A percentile compares a stretch with the other conserved stretches of the same genome.
These are phyloP conservation scores for Exophiala phaeomuriformis DNA, from an alignment of 2,329 filamentous ascomycete species.

Conservation along the genomic window DNA sequence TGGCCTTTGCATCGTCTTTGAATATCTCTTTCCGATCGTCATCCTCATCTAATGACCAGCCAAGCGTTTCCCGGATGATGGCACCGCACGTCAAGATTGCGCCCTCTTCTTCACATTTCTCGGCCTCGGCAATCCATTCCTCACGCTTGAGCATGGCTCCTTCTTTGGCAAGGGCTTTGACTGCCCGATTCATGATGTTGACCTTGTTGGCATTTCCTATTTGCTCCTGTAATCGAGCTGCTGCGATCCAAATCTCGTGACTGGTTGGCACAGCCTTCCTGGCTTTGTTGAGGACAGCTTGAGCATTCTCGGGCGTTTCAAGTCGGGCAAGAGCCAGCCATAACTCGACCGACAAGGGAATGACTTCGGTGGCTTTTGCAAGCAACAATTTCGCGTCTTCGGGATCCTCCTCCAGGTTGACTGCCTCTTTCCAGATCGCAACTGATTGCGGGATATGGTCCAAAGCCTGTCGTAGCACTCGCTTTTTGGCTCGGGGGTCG, in stretches of 20 bases:
- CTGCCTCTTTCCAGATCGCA: conserved; percentile 93
- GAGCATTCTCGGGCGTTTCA: conserved; percentile 83
- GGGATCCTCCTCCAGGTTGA: conserved; percentile 87
- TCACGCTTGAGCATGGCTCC: conserved; percentile 96
- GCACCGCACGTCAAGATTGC: conserved; percentile 77
- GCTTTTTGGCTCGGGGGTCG: conserved; percentile 76
- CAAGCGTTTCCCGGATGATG: conserved; percentile 87
- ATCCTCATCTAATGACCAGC: conserved; percentile 88
- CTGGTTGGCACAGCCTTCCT: conserved; percentile 90
- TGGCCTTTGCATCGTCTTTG: conserved; percentile 83
- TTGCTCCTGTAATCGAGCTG: conserved; percentile 79
- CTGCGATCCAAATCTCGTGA: conserved; percentile 94
- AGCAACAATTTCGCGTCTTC: conserved; percentile 81
- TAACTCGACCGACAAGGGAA: conserved; percentile 84
- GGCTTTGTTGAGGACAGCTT: conserved; percentile 90
- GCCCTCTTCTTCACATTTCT: conserved; percentile 88
- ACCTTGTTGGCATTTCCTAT: conserved; percentile 74
- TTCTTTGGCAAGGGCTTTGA: conserved; percentile 80
- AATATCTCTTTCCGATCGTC: conserved; percentile 94
- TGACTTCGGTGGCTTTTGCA: conserved; percentile 90
- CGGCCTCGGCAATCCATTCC: conserved; percentile 92
- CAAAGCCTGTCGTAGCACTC: conserved; percentile 82
- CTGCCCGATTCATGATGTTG: conserved; percentile 89
- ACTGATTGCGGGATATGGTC: conserved; percentile 93
- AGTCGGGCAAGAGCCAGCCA: conserved; percentile 91